Conservation (phyloP, 2,329 filamentous ascomycete genomes). For the Aspergillus transmontanensis region DNA sequence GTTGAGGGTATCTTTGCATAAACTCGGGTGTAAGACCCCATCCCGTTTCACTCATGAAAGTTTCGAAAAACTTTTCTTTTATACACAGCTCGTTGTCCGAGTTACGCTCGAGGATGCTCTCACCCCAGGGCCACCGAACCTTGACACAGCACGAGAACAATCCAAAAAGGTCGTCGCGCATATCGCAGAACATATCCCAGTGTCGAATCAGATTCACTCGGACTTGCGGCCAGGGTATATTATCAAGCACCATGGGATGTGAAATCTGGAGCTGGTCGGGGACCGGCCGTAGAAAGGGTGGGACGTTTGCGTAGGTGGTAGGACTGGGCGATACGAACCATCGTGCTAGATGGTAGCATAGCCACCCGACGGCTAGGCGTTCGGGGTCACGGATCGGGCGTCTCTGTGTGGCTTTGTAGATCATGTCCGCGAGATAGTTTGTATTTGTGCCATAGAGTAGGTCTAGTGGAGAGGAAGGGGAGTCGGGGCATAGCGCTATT, state of each 20-base stretch:
- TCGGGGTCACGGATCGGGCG: slow-evolving; percentile 30
- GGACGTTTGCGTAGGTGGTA: slow-evolving; percentile 21
- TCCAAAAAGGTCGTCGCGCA: not conserved
- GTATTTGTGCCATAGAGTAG: slow-evolving; percentile 29
- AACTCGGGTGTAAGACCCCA: slow-evolving; percentile 32
- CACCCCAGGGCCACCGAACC: slow-evolving; percentile 30
- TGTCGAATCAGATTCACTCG: not conserved
- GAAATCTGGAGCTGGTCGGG: slow-evolving; percentile 21
- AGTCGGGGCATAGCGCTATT: slow-evolving; percentile 23
- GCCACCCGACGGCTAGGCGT: slow-evolving; percentile 24
- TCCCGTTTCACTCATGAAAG: slow-evolving; percentile 23
- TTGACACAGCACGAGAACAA: slow-evolving; percentile 21
- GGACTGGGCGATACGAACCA: slow-evolving; percentile 28
- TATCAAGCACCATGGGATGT: slow-evolving; percentile 25
- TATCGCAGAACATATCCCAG: slow-evolving; percentile 12
- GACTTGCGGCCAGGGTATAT: slow-evolving; percentile 24
- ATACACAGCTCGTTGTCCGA: slow-evolving; percentile 22
- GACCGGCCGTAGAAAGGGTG: slow-evolving; percentile 21
- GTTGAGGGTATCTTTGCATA: slow-evolving; percentile 24
- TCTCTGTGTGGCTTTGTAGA: slow-evolving; percentile 21
- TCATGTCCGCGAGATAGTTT: slow-evolving; percentile 29
- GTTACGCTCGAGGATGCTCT: slow-evolving; percentile 25
- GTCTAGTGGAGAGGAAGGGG: slow-evolving; percentile 26
- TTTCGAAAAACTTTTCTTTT: slow-evolving; percentile 20
- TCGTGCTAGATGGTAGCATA: slow-evolving; percentile 24